A percentile compares a stretch with the other conserved stretches of the same genome.
Conservation (phyloP, 2,329 filamentous ascomycete species). For the Ophiostoma sp. region DNA sequence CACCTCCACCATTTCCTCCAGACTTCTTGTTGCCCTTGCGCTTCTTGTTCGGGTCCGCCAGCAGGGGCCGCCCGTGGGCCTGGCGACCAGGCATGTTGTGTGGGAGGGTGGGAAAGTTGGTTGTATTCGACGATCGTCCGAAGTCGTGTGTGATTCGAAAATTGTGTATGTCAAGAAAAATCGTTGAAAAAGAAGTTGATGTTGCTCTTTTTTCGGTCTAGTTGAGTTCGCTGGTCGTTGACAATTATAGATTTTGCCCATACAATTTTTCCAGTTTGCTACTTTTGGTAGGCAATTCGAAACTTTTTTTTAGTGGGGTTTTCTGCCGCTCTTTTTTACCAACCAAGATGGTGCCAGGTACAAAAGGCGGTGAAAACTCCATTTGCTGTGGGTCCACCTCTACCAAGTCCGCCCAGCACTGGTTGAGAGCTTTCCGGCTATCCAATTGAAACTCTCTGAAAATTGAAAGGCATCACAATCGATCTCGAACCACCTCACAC, state of each 20-base stretch:
- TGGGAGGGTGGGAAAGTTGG: not conserved
- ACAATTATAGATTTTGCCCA: not conserved
- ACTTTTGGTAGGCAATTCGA: constrained; percentile 13
- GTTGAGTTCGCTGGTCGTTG: not conserved
- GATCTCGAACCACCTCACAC: not conserved
- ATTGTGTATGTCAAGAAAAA: not conserved
- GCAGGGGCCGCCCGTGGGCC: constrained; percentile 56
- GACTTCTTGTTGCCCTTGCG: constrained; percentile 39
- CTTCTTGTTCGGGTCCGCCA: constrained; percentile 38
- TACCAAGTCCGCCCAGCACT: not conserved
- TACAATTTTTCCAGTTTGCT: no score
- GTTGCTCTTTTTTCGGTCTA: not conserved
- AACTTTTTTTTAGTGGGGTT: constrained; percentile 28
- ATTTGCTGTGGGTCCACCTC: not conserved
- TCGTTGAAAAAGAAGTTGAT: not conserved
- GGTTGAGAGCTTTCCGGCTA: not conserved
- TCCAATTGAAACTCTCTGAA: constrained; percentile 14
- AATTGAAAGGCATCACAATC: constrained; percentile 12
- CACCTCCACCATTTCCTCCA: not conserved
- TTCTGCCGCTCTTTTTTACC: constrained; percentile 27
- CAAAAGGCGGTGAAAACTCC: constrained; percentile 27
- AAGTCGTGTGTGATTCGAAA: not conserved
- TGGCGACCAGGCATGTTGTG: constrained; percentile 57
- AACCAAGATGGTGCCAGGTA: not conserved
- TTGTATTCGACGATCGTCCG: not conserved